Base-by-base conservation (phyloP, 305 asterid genomes). In the Plantago coronopus region DNA sequence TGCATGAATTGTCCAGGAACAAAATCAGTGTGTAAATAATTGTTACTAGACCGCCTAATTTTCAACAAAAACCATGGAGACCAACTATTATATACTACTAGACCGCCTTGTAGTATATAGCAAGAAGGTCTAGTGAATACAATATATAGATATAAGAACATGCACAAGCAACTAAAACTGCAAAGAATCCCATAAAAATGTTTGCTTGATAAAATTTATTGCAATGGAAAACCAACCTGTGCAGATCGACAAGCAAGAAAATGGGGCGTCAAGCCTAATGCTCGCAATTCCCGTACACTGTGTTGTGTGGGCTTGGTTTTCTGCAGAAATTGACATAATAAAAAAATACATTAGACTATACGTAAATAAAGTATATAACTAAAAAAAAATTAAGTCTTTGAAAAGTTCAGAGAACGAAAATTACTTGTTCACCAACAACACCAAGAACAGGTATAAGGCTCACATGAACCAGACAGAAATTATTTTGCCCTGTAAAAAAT, bases 281-380 rank as follows among this genome's bases (percentile, higher is more conserved):
- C 98, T 76, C 98, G 78, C 75, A 91, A 50, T 74, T 88, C 96
- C 59, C 98, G 86, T 64, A 91, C 96, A 66, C 98, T 88, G 55
- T 91, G 98, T 69, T 91, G 96, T 17, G 98, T 91, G 57, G 96
- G 96, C 81, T 91, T 91, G 16, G 98, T 91, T 91, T 91, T 91
- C 98, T 91, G 81, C 76, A 76, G 31, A 61, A 17, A 55, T 47
- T 34, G 19, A 54, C 58, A 63, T 64, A 27, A 49, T 63, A 61
- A 57, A 62, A 54, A 60, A 37, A 53, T 45, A 51, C 48, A 54
- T 69, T 44, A 42, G 16, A 65, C 48, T 61, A n/a, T n/a, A n/a
- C n/a, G n/a, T n/a, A n/a, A n/a, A n/a, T 23, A 29, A 69, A 15
- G 61, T 7, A 69, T n/a, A n/a, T n/a, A 67, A 40, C 58, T 48